A percentile compares a stretch with the other conserved stretches of the same genome.
phyloP scores from a whole-genome alignment of 306 rosid genomes.

The Lathyrus oleraceus region DNA sequence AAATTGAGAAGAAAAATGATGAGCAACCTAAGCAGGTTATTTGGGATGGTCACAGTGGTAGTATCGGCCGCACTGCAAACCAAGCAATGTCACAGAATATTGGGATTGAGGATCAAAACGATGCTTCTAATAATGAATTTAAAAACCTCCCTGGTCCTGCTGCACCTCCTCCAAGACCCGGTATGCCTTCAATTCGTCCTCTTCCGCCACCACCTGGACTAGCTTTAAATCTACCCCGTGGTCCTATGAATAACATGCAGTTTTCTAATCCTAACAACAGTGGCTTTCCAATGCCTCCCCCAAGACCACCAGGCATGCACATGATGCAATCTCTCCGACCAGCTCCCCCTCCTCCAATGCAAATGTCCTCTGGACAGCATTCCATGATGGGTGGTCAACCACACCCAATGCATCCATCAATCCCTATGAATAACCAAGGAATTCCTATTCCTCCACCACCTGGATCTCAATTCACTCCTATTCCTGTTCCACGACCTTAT shows the following conservation, averaged over 20 bases:
- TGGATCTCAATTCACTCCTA: constrained; percentile 78
- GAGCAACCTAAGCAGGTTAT: constrained; percentile 98
- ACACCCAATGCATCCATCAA: constrained; percentile 61
- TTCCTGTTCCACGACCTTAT: constrained; percentile 64
- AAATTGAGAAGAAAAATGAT: constrained; percentile 91
- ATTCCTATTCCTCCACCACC: constrained; percentile 81
- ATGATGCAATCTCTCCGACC: constrained; percentile 70
- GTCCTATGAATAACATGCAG: constrained; percentile 55
- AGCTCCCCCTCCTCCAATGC: constrained; percentile 65
- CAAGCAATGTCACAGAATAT: constrained; percentile 89
- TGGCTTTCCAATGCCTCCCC: constrained; percentile 60
- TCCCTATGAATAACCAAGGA: constrained; percentile 56
- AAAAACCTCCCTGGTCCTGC: constrained; percentile 88
- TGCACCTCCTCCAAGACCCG: constrained; percentile 88
- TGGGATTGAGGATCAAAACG: constrained; percentile 68
- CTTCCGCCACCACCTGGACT: constrained; percentile 95
- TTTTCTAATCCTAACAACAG: constrained; percentile 63
- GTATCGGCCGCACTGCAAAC: constrained; percentile 93
- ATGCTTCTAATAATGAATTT: constrained; percentile 52
- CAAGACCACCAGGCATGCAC: constrained; percentile 61
- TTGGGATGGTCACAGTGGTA: constrained; percentile 99
- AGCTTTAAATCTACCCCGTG: constrained; percentile 85
- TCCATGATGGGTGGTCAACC: constrained; percentile 58
- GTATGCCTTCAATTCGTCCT: constrained; percentile 76
- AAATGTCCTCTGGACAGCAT: constrained; percentile 68